A percentile compares a stretch with the other conserved stretches of the same genome.
These are phyloP conservation scores for Nosema muscidifuracis DNA, from an alignment of 371 early-diverging fungal genomes.

Conservation along the genomic window DNA sequence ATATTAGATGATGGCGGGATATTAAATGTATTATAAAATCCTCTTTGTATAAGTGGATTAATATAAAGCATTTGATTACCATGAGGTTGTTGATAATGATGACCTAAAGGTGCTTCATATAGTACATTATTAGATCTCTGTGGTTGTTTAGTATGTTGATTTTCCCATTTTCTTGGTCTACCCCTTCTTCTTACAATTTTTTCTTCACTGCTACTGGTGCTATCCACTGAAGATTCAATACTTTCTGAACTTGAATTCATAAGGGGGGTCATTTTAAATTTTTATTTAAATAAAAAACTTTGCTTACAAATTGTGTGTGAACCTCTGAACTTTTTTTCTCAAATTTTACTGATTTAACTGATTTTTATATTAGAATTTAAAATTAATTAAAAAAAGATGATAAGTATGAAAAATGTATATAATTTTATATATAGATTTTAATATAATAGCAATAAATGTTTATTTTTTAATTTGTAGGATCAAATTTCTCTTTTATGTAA, in stretches of 20 bases:
- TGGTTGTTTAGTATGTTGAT: not conserved
- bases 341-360: no score
- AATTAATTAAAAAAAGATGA: no score
- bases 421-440: no score
- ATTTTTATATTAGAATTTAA: no score
- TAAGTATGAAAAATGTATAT: no score
- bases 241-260: slow-evolving; percentile 28
- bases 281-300: slow-evolving; percentile 7
- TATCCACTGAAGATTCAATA: slow-evolving; percentile 9
- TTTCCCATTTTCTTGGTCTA: slow-evolving; percentile 31
- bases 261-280: slow-evolving; percentile 8
- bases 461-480: no score
- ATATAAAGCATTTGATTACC: slow-evolving; percentile 10
- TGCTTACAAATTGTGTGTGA: no score
- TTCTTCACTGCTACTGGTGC: slow-evolving; percentile 21
- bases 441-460: no score
- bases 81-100: slow-evolving; percentile 43
- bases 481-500: no score
- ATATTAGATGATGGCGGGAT: not conserved
- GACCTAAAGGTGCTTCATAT: slow-evolving; percentile 50
- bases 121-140: slow-evolving; percentile 22
- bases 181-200: slow-evolving; percentile 26
- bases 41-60: slow-evolving; percentile 16
- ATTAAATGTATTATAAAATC: slow-evolving; percentile 14
- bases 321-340: no score